Base-by-base conservation (phyloP, 2,329 filamentous ascomycete genomes). In the Scolecobasidium constrictum region DNA sequence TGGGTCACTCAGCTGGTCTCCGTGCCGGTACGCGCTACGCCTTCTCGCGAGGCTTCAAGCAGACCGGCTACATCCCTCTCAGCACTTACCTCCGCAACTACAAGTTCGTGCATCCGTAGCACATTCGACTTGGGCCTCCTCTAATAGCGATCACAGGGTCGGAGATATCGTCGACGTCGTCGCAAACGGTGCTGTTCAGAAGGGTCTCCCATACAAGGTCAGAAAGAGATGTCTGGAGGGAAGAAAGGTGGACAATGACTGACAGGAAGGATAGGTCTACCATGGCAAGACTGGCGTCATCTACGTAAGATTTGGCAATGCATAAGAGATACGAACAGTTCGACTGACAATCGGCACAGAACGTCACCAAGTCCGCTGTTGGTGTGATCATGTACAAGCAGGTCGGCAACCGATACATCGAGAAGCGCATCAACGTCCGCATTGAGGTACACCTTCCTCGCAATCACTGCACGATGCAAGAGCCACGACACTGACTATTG, bases 341-440 rank as follows among this genome's bases (percentile, higher is more conserved):
- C 26, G 26, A 31, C 26, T 31, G n/a, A 31, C n/a, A n/a, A 31
- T 31, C 9, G 26, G 9, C 9, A 9, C 26, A 31, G 26, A 98
- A 98, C 78, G 92, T 98, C 62, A 92, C 90, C 73, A 94, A 95
- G 81, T 84, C 79, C 60, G 85, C 92, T 54, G 87, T 98, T 66
- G 92, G 92, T 63, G 84, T 98, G 70, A 95, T 98, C 74, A 85
- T 98, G 73, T 90, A 94, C 84, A 95, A 94, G 81, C 86, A 93
- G 71, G 92, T 98, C 68, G 87, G 88, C 74, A 92, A 96, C 83
- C 85, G 90, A 64, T 98, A 95, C 81, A 78, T 98, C 68, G 92
- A 98, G 85, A 98, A 98, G 87, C 90, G 92, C 69, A 81, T 98
- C 77, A 96, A 94, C 81, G 77, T 98, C 73, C 86, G 92, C 67